Evolutionary conservation across 208 protist species (phyloP).

Genomic region (Crithidia sp.): DNA sequence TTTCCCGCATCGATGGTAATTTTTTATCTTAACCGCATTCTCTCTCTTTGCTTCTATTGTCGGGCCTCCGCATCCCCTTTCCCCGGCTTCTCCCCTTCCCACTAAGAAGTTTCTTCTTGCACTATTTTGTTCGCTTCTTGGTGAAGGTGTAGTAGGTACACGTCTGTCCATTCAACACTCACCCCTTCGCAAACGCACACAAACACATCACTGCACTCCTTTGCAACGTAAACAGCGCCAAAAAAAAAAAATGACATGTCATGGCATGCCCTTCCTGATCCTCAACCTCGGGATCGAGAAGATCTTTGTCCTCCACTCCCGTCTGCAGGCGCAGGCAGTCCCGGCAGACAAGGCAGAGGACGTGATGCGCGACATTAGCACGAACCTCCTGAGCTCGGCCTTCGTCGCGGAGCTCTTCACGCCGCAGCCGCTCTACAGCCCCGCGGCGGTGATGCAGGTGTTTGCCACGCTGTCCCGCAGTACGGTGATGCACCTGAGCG

Average conservation of each 20-base stretch:
- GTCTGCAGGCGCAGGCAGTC: conserved; percentile 86
- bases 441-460: conserved; percentile 57
- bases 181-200: too few species aligned
- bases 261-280: conserved; percentile 88
- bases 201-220: too few species aligned
- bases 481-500: conserved; percentile 88
- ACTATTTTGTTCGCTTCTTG: too few species aligned
- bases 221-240: too few species aligned
- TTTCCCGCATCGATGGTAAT: too few species aligned
- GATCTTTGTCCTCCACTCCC: conserved; percentile 92
- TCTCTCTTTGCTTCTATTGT: too few species aligned
- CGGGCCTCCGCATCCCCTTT: too few species aligned
- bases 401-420: conserved; percentile 90
- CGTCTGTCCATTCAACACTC: too few species aligned
- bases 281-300: conserved; percentile 94
- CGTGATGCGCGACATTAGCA: conserved; percentile 80
- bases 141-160: too few species aligned
- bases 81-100: too few species aligned
- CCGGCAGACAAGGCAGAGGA: conserved; percentile 40
- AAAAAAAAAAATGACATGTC: conserved; percentile 51
- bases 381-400: conserved; percentile 67
- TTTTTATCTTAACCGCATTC: too few species aligned
- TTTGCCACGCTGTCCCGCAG: conserved; percentile 84
- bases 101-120: too few species aligned
- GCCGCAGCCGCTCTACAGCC: conserved; percentile 82